Percentiles rank a stretch among this genome's conserved stretches.
Evolutionary conservation across 805 yeast genomes (phyloP).

Genomic region (Starmerella ratchasimensis): DNA sequence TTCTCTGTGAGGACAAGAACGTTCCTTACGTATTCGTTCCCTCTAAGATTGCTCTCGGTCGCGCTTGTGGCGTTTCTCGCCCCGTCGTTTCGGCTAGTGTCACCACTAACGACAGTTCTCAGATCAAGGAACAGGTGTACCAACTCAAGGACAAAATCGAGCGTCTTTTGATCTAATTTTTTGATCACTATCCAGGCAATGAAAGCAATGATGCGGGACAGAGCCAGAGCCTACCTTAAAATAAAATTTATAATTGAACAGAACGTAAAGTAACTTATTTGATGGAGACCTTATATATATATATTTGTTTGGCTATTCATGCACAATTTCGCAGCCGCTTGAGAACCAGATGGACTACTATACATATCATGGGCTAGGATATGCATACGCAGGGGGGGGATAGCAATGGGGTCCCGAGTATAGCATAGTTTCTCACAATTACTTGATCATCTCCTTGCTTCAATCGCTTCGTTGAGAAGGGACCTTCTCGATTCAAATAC

Average conservation of each 20-base stretch:
- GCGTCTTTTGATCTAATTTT: slow-evolving; percentile 69
- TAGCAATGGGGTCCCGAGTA: no score
- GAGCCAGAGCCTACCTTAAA: slow-evolving; percentile 18
- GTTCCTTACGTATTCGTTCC: slow-evolving; percentile 99
- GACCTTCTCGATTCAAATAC: no score
- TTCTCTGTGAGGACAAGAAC: slow-evolving; percentile 97
- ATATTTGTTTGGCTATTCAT: no score
- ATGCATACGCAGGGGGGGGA: no score
- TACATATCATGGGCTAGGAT: no score
- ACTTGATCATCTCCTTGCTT: not conserved
- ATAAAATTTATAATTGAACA: no score
- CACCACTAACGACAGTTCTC: slow-evolving; percentile 95
- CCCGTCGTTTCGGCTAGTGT: slow-evolving; percentile 98
- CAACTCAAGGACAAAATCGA: slow-evolving; percentile 98
- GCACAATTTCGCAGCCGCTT: no score
- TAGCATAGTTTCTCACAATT: no score
- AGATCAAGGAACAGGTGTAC: slow-evolving; percentile 92
- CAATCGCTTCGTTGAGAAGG: no score
- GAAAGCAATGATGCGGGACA: slow-evolving; percentile 22
- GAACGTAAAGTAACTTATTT: no score
- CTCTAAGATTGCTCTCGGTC: slow-evolving; percentile 94
- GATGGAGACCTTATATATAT: no score
- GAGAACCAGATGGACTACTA: no score
- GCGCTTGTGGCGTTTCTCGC: slow-evolving; percentile 99
- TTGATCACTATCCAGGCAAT: slow-evolving; percentile 10